phyloP scores from a whole-genome alignment of 1,139 yeast genomes.

The Meyerozyma elateridarum region DNA sequence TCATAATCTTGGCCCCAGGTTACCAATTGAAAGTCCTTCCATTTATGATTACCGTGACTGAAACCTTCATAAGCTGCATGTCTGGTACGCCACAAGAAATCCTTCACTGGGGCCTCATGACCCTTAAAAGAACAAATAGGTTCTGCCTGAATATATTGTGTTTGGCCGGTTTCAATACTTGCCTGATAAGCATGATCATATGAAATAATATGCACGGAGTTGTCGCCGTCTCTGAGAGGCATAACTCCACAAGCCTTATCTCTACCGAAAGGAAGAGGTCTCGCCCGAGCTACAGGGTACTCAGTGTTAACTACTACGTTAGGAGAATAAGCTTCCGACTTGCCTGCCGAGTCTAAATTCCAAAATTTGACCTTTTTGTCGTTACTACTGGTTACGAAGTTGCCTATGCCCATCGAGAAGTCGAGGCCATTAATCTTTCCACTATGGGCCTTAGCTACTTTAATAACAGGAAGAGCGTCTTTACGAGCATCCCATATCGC shows the following conservation, averaged over 20 bases:
- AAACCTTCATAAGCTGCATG: slow-evolving; percentile 33
- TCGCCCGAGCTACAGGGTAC: slow-evolving; percentile 84
- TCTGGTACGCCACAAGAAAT: slow-evolving; percentile 79
- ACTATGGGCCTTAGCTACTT: slow-evolving; percentile 61
- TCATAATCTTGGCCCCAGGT: slow-evolving; percentile 90
- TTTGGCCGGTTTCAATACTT: slow-evolving; percentile 23
- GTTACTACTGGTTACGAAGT: slow-evolving; percentile 76
- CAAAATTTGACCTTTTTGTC: slow-evolving; percentile 86
- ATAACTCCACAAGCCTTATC: slow-evolving; percentile 75
- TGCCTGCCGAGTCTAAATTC: slow-evolving; percentile 48
- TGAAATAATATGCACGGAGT: slow-evolving; percentile 66
- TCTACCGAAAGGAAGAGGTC: slow-evolving; percentile 83
- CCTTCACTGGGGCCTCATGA: slow-evolving; percentile 79
- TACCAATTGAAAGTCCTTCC: slow-evolving; percentile 81
- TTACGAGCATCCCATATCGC: slow-evolving; percentile 85
- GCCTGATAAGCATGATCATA: slow-evolving; percentile 43
- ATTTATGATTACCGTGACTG: slow-evolving; percentile 43
- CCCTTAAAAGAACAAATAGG: slow-evolving; percentile 70
- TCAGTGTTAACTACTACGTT: slow-evolving; percentile 60
- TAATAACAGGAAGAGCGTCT: slow-evolving; percentile 70
- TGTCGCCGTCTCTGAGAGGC: slow-evolving; percentile 85
- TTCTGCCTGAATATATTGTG: slow-evolving; percentile 24
- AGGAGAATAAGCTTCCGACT: slow-evolving; percentile 30
- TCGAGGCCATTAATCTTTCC: slow-evolving; percentile 88
- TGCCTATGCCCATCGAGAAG: slow-evolving; percentile 58